Percentiles rank a stretch among this genome's conserved stretches.
phyloP scores from a whole-genome alignment of 2,329 filamentous ascomycete species.

The Pseudogymnoascus sp. region DNA sequence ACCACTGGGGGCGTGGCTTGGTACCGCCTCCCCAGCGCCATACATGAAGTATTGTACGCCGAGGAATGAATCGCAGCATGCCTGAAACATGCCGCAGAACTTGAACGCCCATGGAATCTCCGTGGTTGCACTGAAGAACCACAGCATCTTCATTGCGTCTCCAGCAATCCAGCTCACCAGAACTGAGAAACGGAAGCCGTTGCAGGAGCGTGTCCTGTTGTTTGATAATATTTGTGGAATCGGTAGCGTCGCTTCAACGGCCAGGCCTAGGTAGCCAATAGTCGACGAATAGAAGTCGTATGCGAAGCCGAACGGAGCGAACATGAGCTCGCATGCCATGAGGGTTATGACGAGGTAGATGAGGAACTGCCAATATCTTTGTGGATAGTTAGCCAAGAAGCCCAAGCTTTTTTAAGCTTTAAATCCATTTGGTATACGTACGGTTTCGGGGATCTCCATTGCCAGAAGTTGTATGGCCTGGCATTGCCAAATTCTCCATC shows the following conservation, averaged over 20 bases:
- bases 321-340: conserved; percentile 55
- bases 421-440: conserved; percentile 25
- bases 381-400: conserved; percentile 3
- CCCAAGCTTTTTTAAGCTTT: conserved; percentile 9
- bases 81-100: conserved; percentile 73
- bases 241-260: conserved; percentile 72
- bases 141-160: conserved; percentile 80
- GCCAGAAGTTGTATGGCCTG: conserved; percentile 72
- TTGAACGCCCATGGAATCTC: conserved; percentile 73
- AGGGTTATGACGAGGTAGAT: conserved; percentile 56
- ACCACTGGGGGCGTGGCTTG: background rate
- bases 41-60: conserved; percentile 68
- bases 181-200: conserved; percentile 68
- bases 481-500: conserved; percentile 31
- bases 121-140: conserved; percentile 65
- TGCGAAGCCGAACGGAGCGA: conserved; percentile 48
- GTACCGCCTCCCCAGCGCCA: conserved; percentile 38
- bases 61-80: conserved; percentile 63
- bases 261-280: conserved; percentile 67
- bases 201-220: conserved; percentile 57
- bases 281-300: conserved; percentile 57
- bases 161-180: conserved; percentile 70
- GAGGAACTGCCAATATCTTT: conserved; percentile 70
- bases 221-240: conserved; percentile 72
- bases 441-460: conserved; percentile 65